phyloP scores from a whole-genome alignment of 1,139 yeast genomes.

The Lodderomyces pseudojiufengensis region DNA sequence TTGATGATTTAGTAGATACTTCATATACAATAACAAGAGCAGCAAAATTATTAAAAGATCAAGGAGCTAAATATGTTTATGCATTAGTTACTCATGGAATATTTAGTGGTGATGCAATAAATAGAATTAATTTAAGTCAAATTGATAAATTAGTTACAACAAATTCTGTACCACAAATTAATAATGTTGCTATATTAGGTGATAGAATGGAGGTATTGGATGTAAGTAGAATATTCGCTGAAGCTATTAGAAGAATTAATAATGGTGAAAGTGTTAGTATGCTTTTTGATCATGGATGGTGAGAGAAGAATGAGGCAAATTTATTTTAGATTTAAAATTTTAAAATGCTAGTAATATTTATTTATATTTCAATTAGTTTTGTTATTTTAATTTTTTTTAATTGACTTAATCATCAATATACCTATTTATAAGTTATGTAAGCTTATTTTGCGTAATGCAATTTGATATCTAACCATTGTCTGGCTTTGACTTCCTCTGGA shows the following conservation, averaged over 20 bases:
- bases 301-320: not conserved
- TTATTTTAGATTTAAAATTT: not conserved
- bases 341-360: not conserved
- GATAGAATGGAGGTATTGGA: conserved; percentile 78
- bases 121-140: conserved; percentile 60
- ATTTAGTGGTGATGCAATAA: conserved; percentile 87
- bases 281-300: conserved; percentile 88
- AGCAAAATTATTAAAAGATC: conserved; percentile 84
- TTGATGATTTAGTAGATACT: conserved; percentile 94
- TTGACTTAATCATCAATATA: too few species aligned
- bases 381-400: too few species aligned
- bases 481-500: conserved; percentile 59
- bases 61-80: conserved; percentile 83
- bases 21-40: conserved; percentile 91
- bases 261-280: conserved; percentile 95
- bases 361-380: too few species aligned
- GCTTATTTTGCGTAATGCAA: conserved; percentile 75
- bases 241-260: conserved; percentile 91
- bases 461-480: conserved; percentile 81
- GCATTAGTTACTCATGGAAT: conserved; percentile 93
- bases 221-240: conserved; percentile 84
- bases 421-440: not conserved
- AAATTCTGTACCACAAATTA: conserved; percentile 86
- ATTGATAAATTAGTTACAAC: conserved; percentile 88
- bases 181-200: conserved; percentile 51